Conservation (phyloP, 495 filamentous ascomycete genomes). For the Podospora bellae-mahoneyi region DNA sequence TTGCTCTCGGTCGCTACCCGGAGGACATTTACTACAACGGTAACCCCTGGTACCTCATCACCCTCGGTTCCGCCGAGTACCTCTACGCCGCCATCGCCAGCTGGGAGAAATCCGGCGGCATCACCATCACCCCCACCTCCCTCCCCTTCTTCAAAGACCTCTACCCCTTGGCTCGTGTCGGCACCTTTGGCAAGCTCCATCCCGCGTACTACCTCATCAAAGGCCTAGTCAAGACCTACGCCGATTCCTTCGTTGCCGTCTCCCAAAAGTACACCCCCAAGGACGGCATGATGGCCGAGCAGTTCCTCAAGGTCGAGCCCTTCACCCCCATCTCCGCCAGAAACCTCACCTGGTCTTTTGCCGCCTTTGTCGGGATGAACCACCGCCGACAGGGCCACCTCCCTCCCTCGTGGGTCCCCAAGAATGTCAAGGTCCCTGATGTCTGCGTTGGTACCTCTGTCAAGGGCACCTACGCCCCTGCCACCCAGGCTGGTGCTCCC, state of each 20-base stretch:
- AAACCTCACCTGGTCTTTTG: conserved; percentile 65
- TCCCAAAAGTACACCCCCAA: conserved; percentile 47
- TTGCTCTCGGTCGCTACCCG: conserved; percentile 63
- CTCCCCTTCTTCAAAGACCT: conserved; percentile 55
- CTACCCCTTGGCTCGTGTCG: conserved; percentile 40
- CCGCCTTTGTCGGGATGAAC: conserved; percentile 55
- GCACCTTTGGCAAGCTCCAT: conserved; percentile 16
- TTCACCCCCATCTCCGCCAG: conserved; percentile 52
- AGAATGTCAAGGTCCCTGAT: conserved; percentile 44
- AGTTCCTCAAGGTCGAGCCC: conserved; percentile 49
- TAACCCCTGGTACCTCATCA: conserved; percentile 63
- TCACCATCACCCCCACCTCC: conserved; percentile 48
- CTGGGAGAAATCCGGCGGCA: conserved; percentile 48
- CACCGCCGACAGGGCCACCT: conserved; percentile 42
- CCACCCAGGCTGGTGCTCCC: conserved; percentile 45
- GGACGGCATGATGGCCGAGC: conserved; percentile 59
- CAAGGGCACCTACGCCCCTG: conserved; percentile 55
- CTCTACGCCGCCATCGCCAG: conserved; percentile 59
- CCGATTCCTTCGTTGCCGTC: conserved; percentile 57
- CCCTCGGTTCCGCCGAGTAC: conserved; percentile 57
- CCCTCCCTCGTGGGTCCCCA: conserved; percentile 49
- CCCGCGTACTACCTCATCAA: conserved; percentile 33
- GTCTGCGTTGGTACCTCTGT: conserved; percentile 49
- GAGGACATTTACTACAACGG: conserved; percentile 63
- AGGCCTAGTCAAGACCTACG: conserved; percentile 50